Evolutionary conservation across 2,329 filamentous ascomycete species (phyloP), one percentile per base, ranked within the genome.

Genomic region (Aspergillus fructus): DNA sequence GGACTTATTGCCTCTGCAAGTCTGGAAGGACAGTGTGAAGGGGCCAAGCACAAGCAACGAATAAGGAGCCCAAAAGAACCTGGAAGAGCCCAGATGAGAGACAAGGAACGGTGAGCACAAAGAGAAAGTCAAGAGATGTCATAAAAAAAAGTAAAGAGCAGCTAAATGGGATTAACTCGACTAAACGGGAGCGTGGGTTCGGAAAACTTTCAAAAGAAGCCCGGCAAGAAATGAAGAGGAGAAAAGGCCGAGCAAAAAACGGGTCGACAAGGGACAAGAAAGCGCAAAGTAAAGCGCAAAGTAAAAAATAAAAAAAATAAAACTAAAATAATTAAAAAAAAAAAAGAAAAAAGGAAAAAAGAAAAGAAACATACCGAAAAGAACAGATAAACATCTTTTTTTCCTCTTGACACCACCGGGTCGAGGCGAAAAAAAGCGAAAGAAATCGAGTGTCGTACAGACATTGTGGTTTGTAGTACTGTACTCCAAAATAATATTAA

Each of bases 1-100:
- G 60, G 58, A 57, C 58, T 62, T 58, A 50, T 8, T 40, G 53
- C 42, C 34, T 47, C 27, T 48, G 41, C 46, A n/a, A 23, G 43
- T 37, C 49, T 54, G 53, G 53, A 52, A 37, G 49, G 33, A 48
- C 51, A 54, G 43, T 48, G 43, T 52, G 46, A 56, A 53, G 42
- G 46, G 53, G 21, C 7, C 21, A 8, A 47, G 39, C 27, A 30
- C 19, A 21, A 30, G 12, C 15, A 46, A 40, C 51, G 12, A 53
- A 53, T 48, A 11, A 47, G 42, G 19, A 3, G 19, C n/a, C 50
- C 7, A 21, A 53, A 59, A 53, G 40, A 41, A 50, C 23, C 43
- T 40, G 58, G 45, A 19, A 52, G 42, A 48, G 34, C 37, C 55
- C 34, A 55, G 34, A n/a, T 9, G 24, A 27, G 24, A 42, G 51